A percentile compares a stretch with the other conserved stretches of the same genome.
These are phyloP conservation scores for Nakazawaea wyomingensis DNA, from an alignment of 805 yeast species.

Conservation along the genomic window DNA sequence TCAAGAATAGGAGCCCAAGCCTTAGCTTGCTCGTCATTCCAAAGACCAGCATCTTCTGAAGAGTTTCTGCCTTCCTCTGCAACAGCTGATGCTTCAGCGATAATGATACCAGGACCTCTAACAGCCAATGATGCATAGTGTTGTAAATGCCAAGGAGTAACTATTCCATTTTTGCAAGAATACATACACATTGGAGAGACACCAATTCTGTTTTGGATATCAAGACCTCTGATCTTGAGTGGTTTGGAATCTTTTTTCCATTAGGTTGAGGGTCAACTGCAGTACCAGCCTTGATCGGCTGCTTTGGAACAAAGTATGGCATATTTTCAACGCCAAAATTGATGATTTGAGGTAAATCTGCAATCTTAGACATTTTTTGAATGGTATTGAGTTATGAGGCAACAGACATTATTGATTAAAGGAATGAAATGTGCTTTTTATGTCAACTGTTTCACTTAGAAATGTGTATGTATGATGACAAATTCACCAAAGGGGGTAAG, in stretches of 20 bases:
- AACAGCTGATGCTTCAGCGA: conserved; percentile 37
- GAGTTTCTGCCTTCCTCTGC: conserved; percentile 17
- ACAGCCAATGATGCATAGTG: conserved; percentile 44
- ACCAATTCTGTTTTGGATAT: conserved; percentile 47
- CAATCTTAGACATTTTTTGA: background rate
- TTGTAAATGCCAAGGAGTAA: conserved; percentile 41
- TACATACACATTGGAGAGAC: conserved; percentile 56
- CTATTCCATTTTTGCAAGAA: conserved; percentile 36
- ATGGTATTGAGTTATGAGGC: no score
- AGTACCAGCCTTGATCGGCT: conserved; percentile 30
- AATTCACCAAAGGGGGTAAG: no score
- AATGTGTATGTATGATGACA: no score
- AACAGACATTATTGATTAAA: no score
- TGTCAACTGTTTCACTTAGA: no score
- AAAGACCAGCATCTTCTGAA: conserved; percentile 36
- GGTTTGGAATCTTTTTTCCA: conserved; percentile 30
- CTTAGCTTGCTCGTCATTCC: conserved; percentile 43
- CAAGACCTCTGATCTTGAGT: conserved; percentile 32
- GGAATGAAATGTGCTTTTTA: no score
- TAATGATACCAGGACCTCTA: conserved; percentile 45
- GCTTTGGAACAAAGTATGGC: conserved; percentile 27
- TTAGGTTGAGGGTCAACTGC: conserved; percentile 17
- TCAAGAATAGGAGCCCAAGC: conserved; percentile 36
- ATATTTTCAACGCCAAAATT: conserved; percentile 12
- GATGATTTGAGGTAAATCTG: background rate